phyloP scores from a whole-genome alignment of 139 green algal species.

The Picochlorum sp. region DNA sequence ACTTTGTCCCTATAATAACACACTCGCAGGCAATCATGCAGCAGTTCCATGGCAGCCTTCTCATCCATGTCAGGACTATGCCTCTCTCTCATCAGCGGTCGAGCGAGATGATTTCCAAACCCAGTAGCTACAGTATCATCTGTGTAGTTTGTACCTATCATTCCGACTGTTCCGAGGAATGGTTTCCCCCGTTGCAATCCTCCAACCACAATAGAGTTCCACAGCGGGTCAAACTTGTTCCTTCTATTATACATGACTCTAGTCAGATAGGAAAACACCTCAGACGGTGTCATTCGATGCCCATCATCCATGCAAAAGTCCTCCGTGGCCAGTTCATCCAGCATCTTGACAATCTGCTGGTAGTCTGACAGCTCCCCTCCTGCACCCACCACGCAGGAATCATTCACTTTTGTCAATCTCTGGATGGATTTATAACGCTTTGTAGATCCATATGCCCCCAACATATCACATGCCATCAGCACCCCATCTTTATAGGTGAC shows the following conservation, averaged over 20 bases:
- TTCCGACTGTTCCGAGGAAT: constrained; percentile 81
- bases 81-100: constrained; percentile 83
- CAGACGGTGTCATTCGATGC: constrained; percentile 50
- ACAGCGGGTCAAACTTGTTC: constrained; percentile 89
- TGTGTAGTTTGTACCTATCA: constrained; percentile 88
- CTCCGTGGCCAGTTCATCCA: constrained; percentile 84
- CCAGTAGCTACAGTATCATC: constrained; percentile 56
- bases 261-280: constrained; percentile 83
- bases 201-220: constrained; percentile 90
- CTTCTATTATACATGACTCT: constrained; percentile 94
- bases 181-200: constrained; percentile 50
- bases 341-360: constrained; percentile 75
- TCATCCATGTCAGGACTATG: constrained; percentile 87
- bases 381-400: constrained; percentile 64
- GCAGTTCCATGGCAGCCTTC: constrained; percentile 66
- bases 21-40: constrained; percentile 80
- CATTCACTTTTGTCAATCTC: constrained; percentile 70
- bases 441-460: constrained; percentile 88
- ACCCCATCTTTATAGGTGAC: constrained; percentile 94
- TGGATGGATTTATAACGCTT: constrained; percentile 95
- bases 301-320: constrained; percentile 90
- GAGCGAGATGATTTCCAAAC: constrained; percentile 86
- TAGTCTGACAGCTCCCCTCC: constrained; percentile 92
- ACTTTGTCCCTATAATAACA: constrained; percentile 97
- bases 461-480: constrained; percentile 84